Conservation (phyloP, 148 eudicot species). For the Rhododendron williamsianum region DNA sequence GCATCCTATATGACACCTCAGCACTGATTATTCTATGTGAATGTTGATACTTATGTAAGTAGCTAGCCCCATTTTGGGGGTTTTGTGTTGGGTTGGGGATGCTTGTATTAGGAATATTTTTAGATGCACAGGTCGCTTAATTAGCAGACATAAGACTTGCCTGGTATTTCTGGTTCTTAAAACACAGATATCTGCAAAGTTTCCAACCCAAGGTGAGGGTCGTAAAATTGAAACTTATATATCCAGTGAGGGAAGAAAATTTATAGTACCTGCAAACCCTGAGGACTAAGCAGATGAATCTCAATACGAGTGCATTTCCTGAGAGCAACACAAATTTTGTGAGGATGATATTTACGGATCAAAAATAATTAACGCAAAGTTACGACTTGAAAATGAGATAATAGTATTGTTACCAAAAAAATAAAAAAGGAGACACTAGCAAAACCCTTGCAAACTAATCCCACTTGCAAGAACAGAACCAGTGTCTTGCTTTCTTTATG, state of each 20-base stretch:
- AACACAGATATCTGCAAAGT: background rate
- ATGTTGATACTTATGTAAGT: background rate
- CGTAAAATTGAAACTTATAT: background rate
- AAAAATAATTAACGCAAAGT: background rate
- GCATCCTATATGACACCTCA: background rate
- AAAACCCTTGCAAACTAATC: background rate
- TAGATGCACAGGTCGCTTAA: background rate
- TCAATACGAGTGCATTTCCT: constrained; percentile 88
- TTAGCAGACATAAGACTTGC: background rate
- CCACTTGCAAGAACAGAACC: background rate
- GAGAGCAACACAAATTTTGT: constrained; percentile 13
- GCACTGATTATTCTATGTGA: too few species aligned
- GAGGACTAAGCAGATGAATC: constrained; percentile 85
- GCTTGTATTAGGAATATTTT: background rate
- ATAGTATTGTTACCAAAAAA: background rate
- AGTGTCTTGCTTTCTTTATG: background rate
- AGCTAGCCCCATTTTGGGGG: background rate
- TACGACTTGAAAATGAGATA: background rate
- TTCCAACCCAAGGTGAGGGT: background rate
- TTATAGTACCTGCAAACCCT: constrained; percentile 76
- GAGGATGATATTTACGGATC: background rate
- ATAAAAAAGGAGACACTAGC: background rate
- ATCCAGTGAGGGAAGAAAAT: background rate
- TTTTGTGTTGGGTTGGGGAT: background rate
- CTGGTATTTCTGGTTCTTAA: background rate